Base-by-base conservation (phyloP, 345 rosid species). In the Microthlaspi erraticum region DNA sequence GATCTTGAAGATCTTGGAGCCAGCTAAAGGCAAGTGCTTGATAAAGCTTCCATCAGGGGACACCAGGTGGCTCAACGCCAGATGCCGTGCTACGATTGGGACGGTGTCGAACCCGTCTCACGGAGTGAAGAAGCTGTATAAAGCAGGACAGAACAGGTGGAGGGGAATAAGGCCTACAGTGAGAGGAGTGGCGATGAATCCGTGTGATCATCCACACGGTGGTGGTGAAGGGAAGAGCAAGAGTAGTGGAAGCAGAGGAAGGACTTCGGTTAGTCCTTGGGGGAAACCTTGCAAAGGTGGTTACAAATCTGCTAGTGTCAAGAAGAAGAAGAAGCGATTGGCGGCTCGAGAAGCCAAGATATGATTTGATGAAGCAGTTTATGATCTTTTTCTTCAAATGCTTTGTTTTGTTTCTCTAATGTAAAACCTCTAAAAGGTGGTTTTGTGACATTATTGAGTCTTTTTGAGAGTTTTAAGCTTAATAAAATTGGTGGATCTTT, bases 191-290 rank as follows among this genome's bases (percentile, higher is more conserved):
- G 96, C 94, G 0, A 91, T 86, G 92, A 89, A 89, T 71, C 97
- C 98, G 1, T 77, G 88, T 11, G 98, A 91, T 76, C 97, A 93
- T 80, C 96, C 97, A 60, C 97, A 88, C n/a, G 96, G 97, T 78
- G 97, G 98, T 57, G 98, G 98, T 71, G 98, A 93, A 76, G 97
- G 97, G 45, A 79, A 83, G 43, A 93, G 96, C 78, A 93, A 90
- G 68, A 90, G 98, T 83, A 86, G 93, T 31, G 88, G 98, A 19
- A 73, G 77, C 32, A 53, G 68, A 34, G 95, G 98, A 42, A 77
- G 85, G 60, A 79, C 82, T 39, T 92, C 98, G 0, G 82, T 62
- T 13, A 87, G 86, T 0, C 96, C 97, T 3, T 93, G 97, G 97
- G 98, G 98, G 29, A 93, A 93, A 81, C 98, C 97, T 5, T 78